phyloP scores from a whole-genome alignment of 2,329 filamentous ascomycete species.

The Aspergillus novofumigatus region DNA sequence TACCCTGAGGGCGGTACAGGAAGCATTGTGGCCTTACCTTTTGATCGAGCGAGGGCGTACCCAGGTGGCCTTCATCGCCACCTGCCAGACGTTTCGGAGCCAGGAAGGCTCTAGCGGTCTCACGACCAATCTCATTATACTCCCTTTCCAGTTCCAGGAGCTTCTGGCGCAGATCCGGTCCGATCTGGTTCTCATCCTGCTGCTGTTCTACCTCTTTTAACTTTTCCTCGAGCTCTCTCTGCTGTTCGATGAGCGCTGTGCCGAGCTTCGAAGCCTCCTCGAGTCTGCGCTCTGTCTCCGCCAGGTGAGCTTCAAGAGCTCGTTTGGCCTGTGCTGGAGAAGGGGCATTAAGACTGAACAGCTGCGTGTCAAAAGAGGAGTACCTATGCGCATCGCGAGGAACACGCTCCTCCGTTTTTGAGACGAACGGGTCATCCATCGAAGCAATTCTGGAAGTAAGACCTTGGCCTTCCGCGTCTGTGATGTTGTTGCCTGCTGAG shows the following conservation, averaged over 20 bases:
- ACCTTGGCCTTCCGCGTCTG: constrained; percentile 11
- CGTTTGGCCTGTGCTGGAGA: constrained; percentile 85
- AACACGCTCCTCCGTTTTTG: constrained; percentile 40
- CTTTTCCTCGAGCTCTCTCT: constrained; percentile 74
- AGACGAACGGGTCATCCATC: constrained; percentile 57
- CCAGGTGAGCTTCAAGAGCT: constrained; percentile 83
- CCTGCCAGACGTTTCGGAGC: constrained; percentile 74
- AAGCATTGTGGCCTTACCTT: constrained; percentile 32
- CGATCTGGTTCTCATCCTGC: constrained; percentile 71
- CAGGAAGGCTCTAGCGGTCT: constrained; percentile 83
- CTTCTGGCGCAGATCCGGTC: constrained; percentile 75
- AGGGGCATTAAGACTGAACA: constrained; percentile 73
- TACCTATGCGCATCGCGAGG: constrained; percentile 60
- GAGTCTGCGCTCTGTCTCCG: constrained; percentile 86
- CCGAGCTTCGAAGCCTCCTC: constrained; percentile 88
- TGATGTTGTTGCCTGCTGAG: constrained; percentile 7
- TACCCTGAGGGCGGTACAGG: background rate
- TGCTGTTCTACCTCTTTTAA: constrained; percentile 79
- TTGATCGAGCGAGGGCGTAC: constrained; percentile 44
- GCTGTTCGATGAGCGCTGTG: constrained; percentile 80
- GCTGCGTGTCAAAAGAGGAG: constrained; percentile 75
- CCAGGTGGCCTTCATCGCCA: constrained; percentile 54
- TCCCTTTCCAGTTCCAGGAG: constrained; percentile 86
- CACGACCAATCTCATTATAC: constrained; percentile 87
- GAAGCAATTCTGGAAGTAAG: constrained; percentile 18